Base-by-base conservation (phyloP, 345 rosid species). In the Populus alba region DNA sequence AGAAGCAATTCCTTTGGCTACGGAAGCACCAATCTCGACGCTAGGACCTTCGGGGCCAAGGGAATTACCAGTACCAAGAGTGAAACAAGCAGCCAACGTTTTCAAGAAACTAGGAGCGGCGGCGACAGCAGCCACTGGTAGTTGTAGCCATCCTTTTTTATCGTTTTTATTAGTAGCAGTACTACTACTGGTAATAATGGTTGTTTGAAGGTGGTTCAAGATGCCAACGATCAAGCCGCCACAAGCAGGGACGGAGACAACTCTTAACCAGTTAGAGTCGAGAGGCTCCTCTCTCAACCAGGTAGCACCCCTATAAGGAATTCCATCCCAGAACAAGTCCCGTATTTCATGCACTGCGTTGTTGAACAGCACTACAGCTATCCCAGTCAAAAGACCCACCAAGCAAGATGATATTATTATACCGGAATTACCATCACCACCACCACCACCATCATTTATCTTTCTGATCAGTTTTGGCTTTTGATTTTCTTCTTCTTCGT, bases 1-100 rank as follows among this genome's bases (percentile, higher is more conserved):
- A 57, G 84, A 83, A 31, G 88, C 86, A 0, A 93, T 80, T 66
- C 91, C 93, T 79, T 83, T 90, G 3, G 95, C 98, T 17, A 95
- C 83, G n/a, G 97, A 91, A 0, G 92, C 88, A 66, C 97, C 98
- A 74, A 95, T 92, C 85, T 95, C 97, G 37, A 95, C 97, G 77
- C 97, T 91, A 20, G 98, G 97, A 71, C 98, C 98, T 87, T 95
- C 98, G 2, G 98, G 97, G 3, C 98, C 98, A 68, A 95, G 82
- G 10, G 98, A 95, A 81, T 92, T 95, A 8, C 98, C 98, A 16
- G 97, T 93, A 11, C 97, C 97, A 10, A 95, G 94, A 17, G 98
- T 95, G 72, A 93, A 87, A 79, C 94, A 91, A 57, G 97, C 98
- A 8, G 97, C 92, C 67, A 86, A 83, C 3, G 97, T 83, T 80